These are phyloP conservation scores for Iodosphaeria phyllophila DNA, from an alignment of 2,329 filamentous ascomycete species.

Conservation along the genomic window DNA sequence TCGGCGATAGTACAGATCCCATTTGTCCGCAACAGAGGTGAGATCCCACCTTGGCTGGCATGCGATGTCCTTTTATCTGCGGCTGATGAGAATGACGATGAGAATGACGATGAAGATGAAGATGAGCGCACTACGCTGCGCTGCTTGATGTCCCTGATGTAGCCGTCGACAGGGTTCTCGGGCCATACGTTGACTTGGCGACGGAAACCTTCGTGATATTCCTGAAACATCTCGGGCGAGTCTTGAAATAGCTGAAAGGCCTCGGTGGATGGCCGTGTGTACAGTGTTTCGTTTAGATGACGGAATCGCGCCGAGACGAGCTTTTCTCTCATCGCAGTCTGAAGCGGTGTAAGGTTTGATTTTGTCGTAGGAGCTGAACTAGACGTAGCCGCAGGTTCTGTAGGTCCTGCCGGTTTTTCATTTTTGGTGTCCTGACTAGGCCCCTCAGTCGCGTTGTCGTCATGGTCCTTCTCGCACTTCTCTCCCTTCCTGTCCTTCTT, in stretches of 20 bases:
- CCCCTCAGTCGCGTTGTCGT: conserved; percentile 5
- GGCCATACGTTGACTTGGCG: conserved; percentile 94
- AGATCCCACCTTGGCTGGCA: conserved; percentile 10
- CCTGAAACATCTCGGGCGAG: conserved; percentile 82
- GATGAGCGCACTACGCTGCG: conserved; percentile 38
- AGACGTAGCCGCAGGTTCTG: conserved; percentile 9
- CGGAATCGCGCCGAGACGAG: conserved; percentile 90
- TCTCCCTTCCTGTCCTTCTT: conserved; percentile 13
- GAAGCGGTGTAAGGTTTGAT: conserved; percentile 69
- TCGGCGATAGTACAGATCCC: conserved; percentile 70
- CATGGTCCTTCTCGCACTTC: conserved; percentile 3
- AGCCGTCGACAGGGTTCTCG: conserved; percentile 83
- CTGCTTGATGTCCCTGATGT: conserved; percentile 50
- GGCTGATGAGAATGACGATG: too few relatives aligned
- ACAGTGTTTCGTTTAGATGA: conserved; percentile 90
- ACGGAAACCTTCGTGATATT: conserved; percentile 93
- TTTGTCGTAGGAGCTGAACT: conserved; percentile 21
- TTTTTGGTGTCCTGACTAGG: conserved; percentile 12
- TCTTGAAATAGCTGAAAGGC: conserved; percentile 69
- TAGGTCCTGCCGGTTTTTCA: conserved; percentile 5
- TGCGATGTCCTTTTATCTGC: conserved; percentile 5
- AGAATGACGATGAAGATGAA: too few relatives aligned
- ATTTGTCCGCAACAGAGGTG: conserved; percentile 51
- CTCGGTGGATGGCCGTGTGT: conserved; percentile 72
- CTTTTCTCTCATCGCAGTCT: conserved; percentile 88